Base-by-base conservation (phyloP, 2,329 filamentous ascomycete genomes). In the Phoma sp. region DNA sequence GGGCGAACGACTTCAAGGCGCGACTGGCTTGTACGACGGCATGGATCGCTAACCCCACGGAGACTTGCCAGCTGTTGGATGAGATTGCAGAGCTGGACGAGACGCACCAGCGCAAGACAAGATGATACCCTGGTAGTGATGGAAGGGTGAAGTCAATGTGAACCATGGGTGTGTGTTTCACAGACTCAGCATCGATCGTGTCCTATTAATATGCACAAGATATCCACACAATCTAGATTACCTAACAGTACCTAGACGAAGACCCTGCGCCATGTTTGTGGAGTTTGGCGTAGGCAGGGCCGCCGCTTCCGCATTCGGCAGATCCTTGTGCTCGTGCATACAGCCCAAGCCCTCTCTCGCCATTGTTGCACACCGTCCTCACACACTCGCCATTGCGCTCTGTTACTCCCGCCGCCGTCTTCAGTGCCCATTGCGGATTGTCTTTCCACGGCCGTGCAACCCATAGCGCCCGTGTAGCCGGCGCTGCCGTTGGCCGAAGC, bases 1-100 rank as follows among this genome's bases (percentile, higher is more conserved):
- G 73, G 12, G 92, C 92, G 15, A 99, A 99, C 77, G 95, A 99
- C 76, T 99, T 98, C 81, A 96, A 97, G 80, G 95, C 94, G 7
- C 83, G 94, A 27, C 85, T 92, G 67, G 93, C 96, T 19, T 95
- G 91, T 31, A 97, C 94, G 0, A 98, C 95, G 21, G 93, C 94
- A 1, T 99, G 95, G 95, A 96, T 99, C 63, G 94, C 95, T 1
- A 97, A 86, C 71, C 95, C 95, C 0, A 82, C 84, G 0, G 95
- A 99, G 81, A 99, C 95, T 27, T 91, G 96, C 35, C 87, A 91
- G 65, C 76, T 98, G 67, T 77, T 99, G 57, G 92, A 97, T 69
- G 95, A 98, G 80, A 79, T 96, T 71, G 82, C 69, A 12, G 75
- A 78, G 48, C 50, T 77, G 60, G 74, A 77, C 50, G 72, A 73